Conservation (phyloP, 192 early-diverging fungal genomes). For the Backusella mclennaniae region DNA sequence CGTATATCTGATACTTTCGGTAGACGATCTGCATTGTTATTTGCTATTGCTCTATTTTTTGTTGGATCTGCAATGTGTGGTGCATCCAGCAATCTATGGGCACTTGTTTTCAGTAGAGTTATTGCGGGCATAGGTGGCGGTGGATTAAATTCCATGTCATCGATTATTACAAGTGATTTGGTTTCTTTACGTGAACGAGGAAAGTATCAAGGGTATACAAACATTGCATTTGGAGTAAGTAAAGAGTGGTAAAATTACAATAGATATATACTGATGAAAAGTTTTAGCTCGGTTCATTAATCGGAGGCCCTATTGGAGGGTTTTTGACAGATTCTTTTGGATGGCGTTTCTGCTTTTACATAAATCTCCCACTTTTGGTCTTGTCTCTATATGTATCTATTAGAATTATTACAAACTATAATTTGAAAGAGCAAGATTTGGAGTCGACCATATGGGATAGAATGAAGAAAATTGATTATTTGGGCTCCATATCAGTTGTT, state of each 20-base stretch:
- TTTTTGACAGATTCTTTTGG: slow-evolving; percentile 54
- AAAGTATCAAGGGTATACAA: slow-evolving; percentile 40
- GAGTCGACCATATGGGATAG: slow-evolving; percentile 26
- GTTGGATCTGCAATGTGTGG: slow-evolving; percentile 72
- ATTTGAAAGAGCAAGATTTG: slow-evolving; percentile 26
- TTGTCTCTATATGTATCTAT: slow-evolving; percentile 43
- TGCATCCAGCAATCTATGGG: slow-evolving; percentile 41
- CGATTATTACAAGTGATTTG: slow-evolving; percentile 76
- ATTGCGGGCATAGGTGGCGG: slow-evolving; percentile 75
- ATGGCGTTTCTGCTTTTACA: slow-evolving; percentile 70
- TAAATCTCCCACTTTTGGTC: slow-evolving; percentile 69
- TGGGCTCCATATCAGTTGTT: slow-evolving; percentile 43
- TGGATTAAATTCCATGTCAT: slow-evolving; percentile 52
- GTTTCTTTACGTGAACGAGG: slow-evolving; percentile 66
- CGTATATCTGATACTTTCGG: slow-evolving; percentile 82
- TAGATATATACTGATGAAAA: background rate
- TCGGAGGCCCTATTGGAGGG: slow-evolving; percentile 63
- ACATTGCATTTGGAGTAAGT: slow-evolving; percentile 32
- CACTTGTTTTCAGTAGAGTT: slow-evolving; percentile 64
- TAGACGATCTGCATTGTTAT: slow-evolving; percentile 55
- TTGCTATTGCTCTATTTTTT: slow-evolving; percentile 62
- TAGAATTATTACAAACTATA: slow-evolving; percentile 41
- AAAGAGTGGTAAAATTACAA: background rate
- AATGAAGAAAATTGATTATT: slow-evolving; percentile 50
- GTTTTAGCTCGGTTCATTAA: slow-evolving; percentile 42